A percentile compares a stretch with the other conserved stretches of the same genome.
Conservation (phyloP, 768 basidiomycete genomes). For the Lactarius pseudohatsudake region DNA sequence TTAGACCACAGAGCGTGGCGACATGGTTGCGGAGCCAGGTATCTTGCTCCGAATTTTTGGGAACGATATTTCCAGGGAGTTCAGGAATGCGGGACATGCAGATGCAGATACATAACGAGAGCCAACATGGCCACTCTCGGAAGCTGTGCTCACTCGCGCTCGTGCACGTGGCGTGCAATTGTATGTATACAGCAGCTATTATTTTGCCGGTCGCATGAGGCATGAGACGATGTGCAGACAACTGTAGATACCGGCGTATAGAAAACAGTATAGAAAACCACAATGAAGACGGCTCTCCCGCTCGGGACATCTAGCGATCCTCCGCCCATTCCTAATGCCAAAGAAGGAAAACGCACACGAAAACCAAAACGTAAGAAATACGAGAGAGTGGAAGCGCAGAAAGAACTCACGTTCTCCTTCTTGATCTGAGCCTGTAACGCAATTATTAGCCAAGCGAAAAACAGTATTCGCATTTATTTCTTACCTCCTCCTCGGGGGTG, state of each 20-base stretch:
- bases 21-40: constrained; percentile 64
- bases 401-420: constrained; percentile 89
- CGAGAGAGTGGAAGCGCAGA: not conserved
- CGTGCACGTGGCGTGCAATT: constrained; percentile 11
- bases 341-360: constrained; percentile 24
- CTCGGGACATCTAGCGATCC: constrained; percentile 57
- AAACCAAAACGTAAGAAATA: constrained; percentile 6
- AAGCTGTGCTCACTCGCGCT: not conserved
- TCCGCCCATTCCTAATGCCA: constrained; percentile 82
- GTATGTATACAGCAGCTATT: constrained; percentile 11
- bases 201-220: constrained; percentile 11
- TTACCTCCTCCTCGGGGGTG: constrained; percentile 97
- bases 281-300: constrained; percentile 13
- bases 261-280: constrained; percentile 28
- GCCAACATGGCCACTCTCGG: not conserved
- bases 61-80: constrained; percentile 63
- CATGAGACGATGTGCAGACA: not conserved
- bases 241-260: constrained; percentile 21
- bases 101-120: constrained; percentile 9
- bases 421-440: constrained; percentile 85
- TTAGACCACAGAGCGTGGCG: constrained; percentile 61
- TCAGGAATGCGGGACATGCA: constrained; percentile 49
- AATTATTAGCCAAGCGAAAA: not conserved
- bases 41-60: constrained; percentile 57
- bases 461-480: constrained; percentile 13